phyloP scores from a whole-genome alignment of 371 early-diverging fungal species.

The Rhizopus arrhizus region DNA sequence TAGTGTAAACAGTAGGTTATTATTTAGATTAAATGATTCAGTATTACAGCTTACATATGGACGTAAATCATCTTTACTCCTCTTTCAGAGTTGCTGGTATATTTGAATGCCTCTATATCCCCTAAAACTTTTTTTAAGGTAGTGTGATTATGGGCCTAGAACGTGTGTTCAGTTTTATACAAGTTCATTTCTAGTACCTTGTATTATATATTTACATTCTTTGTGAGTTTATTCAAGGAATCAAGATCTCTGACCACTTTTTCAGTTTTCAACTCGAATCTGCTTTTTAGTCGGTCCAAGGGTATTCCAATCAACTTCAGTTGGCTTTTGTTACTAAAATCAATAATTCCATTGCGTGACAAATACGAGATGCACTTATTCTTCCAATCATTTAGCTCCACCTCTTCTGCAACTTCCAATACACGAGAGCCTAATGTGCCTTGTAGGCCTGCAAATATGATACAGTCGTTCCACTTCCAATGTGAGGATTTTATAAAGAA shows the following conservation, averaged over 20 bases:
- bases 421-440: conserved; percentile 6
- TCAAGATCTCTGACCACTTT: conserved; percentile 5
- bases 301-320: conserved; percentile 15
- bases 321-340: conserved; percentile 7
- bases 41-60: conserved; percentile 22
- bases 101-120: too few species aligned
- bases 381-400: conserved; percentile 6
- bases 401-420: conserved; percentile 7
- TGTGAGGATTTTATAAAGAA: too few species aligned
- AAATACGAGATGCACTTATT: conserved; percentile 13
- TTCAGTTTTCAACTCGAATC: conserved; percentile 11
- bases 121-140: background rate
- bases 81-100: too few species aligned
- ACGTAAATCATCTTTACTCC: conserved; percentile 8
- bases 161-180: conserved; percentile 10
- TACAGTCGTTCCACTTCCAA: too few species aligned
- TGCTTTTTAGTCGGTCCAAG: conserved; percentile 1
- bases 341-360: conserved; percentile 13
- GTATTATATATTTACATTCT: conserved; percentile 16
- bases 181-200: too few species aligned
- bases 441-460: conserved; percentile 10
- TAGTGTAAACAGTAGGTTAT: background rate
- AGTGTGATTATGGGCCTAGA: conserved; percentile 16
- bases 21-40: conserved; percentile 5
- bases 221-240: conserved; percentile 1